Evolutionary conservation across 441 rosid species (phyloP).

Genomic region (Populus hybrid): DNA sequence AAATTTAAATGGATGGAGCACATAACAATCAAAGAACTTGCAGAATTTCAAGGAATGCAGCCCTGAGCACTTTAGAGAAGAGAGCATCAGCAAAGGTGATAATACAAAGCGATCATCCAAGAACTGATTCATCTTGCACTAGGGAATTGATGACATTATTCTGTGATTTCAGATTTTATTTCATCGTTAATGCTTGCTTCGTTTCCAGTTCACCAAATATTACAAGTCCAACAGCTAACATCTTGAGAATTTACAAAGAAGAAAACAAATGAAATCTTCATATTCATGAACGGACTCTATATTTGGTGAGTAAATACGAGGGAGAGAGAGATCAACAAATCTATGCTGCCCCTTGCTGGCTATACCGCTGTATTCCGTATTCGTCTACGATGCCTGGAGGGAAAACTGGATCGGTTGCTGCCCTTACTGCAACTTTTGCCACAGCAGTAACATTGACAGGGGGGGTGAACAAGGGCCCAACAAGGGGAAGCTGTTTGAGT

Average conservation of each 20-base stretch:
- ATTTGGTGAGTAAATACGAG: not conserved
- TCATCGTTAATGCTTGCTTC: not conserved
- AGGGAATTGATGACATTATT: not conserved
- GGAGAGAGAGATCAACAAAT: not conserved
- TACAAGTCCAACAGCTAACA: not conserved
- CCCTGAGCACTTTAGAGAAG: not conserved
- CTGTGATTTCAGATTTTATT: not conserved
- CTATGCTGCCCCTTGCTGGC: slow-evolving; percentile 20
- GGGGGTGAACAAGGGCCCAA: slow-evolving; percentile 56
- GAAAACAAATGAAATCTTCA: not conserved
- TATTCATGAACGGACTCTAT: not conserved
- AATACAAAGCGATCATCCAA: not conserved
- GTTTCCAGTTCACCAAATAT: not conserved
- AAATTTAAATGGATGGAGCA: no score
- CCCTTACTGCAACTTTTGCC: slow-evolving; percentile 60
- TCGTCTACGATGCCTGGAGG: slow-evolving; percentile 59
- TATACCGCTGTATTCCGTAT: slow-evolving; percentile 42
- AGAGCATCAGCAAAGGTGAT: not conserved
- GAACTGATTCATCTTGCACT: not conserved
- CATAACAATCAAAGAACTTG: not conserved
- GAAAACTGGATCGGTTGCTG: slow-evolving; percentile 51
- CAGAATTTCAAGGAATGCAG: not conserved
- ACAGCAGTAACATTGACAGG: slow-evolving; percentile 60
- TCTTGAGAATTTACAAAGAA: not conserved
- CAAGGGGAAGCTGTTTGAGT: slow-evolving; percentile 45